Percentiles rank a stretch among this genome's conserved stretches.
These are phyloP conservation scores for Populus deltoides DNA, from an alignment of 345 rosid species.

Conservation along the genomic window DNA sequence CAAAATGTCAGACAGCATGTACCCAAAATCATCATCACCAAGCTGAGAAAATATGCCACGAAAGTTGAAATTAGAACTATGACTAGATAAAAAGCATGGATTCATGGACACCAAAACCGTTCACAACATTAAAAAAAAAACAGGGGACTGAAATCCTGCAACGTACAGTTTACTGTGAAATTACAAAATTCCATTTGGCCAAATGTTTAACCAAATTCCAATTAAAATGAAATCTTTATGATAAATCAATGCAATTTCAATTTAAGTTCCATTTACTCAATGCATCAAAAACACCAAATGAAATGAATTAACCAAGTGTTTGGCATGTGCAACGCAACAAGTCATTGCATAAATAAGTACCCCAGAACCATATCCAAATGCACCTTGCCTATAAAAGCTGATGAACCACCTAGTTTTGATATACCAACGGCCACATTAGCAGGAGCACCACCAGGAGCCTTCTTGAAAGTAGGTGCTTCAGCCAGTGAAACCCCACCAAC, in stretches of 20 bases:
- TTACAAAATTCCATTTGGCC: not conserved
- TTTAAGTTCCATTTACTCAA: not conserved
- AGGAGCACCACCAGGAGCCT: conserved; percentile 98
- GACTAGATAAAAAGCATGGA: not conserved
- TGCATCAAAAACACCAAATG: not conserved
- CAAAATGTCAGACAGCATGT: conserved; percentile 79
- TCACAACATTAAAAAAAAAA: not conserved
- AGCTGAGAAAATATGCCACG: conserved; percentile 41
- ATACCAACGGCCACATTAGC: conserved; percentile 97
- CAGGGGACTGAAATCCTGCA: not conserved
- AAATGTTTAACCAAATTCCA: not conserved
- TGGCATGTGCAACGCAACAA: not conserved
- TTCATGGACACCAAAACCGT: not conserved
- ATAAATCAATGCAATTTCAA: not conserved
- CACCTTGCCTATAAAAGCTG: conserved; percentile 98
- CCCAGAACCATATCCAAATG: conserved; percentile 5
- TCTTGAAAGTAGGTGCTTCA: conserved; percentile 94
- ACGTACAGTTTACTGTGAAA: not conserved
- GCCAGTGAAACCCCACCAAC: conserved; percentile 85
- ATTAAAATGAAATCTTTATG: too few relatives aligned
- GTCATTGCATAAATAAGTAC: not conserved
- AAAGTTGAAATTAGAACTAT: not conserved
- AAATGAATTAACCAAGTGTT: not conserved
- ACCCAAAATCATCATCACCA: conserved; percentile 94
- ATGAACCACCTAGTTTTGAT: conserved; percentile 83